Percentiles rank a stretch among this genome's conserved stretches.
These are phyloP conservation scores for Clathrus columnatus DNA, from an alignment of 768 basidiomycete species.

Conservation along the genomic window DNA sequence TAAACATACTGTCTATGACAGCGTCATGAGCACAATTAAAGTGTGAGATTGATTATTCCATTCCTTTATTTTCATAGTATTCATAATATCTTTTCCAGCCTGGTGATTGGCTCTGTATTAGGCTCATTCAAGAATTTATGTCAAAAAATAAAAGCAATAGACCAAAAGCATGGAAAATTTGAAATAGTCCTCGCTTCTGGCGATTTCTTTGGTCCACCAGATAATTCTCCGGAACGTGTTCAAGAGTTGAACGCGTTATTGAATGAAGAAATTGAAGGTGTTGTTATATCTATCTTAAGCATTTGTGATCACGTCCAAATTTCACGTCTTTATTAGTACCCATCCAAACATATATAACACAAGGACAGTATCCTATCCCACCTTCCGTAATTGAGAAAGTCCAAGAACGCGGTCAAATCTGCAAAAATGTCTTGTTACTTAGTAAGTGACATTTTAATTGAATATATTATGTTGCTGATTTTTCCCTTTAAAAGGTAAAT, in stretches of 20 bases:
- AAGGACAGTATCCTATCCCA: conserved; percentile 73
- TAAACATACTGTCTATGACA: too few species aligned
- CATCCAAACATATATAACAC: conserved; percentile 87
- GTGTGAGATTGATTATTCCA: not conserved
- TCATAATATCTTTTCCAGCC: conserved; percentile 24
- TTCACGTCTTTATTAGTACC: conserved; percentile 53
- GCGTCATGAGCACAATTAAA: conserved; percentile 5
- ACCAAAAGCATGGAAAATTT: conserved; percentile 91
- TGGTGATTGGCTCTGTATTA: conserved; percentile 73
- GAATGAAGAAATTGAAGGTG: conserved; percentile 60
- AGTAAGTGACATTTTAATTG: conserved; percentile 42
- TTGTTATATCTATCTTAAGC: conserved; percentile 11
- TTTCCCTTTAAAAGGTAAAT: conserved; percentile 51
- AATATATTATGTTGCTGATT: conserved; percentile 5
- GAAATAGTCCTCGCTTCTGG: conserved; percentile 73
- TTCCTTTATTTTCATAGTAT: conserved; percentile 2
- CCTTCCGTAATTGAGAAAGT: conserved; percentile 65
- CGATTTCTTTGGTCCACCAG: conserved; percentile 72
- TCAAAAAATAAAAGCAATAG: conserved; percentile 71
- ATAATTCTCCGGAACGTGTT: conserved; percentile 31
- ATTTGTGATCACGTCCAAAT: conserved; percentile 8
- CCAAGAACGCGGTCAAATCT: conserved; percentile 68
- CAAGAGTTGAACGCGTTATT: conserved; percentile 50
- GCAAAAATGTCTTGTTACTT: conserved; percentile 74
- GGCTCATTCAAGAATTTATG: conserved; percentile 72